Conservation (phyloP, 2,329 filamentous ascomycete species). For the Malbranchea zuffiana region DNA sequence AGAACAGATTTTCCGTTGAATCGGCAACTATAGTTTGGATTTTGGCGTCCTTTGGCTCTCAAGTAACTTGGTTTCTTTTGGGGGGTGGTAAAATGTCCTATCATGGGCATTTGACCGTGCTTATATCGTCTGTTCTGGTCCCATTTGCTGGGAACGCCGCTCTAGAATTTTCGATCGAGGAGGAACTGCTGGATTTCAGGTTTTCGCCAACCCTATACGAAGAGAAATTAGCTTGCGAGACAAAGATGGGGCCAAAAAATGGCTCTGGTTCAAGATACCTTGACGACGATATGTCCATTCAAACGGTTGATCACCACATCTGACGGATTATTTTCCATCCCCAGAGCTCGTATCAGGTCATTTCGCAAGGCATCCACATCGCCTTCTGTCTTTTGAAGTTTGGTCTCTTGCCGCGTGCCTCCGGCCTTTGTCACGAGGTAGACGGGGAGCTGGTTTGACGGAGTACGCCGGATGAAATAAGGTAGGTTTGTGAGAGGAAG, state of each 20-base stretch:
- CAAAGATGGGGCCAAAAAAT: not conserved
- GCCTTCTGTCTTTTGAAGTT: slow-evolving; percentile 70
- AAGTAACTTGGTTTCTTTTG: too few species aligned
- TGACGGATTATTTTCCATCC: slow-evolving; percentile 37
- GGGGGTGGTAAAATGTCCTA: too few species aligned
- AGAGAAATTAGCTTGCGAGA: not conserved
- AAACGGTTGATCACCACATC: slow-evolving; percentile 44
- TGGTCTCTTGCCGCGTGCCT: slow-evolving; percentile 62
- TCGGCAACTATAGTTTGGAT: too few species aligned
- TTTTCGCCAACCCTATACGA: slow-evolving; percentile 40
- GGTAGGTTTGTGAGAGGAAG: slow-evolving; percentile 38
- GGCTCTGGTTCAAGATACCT: slow-evolving; percentile 39
- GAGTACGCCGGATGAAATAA: slow-evolving; percentile 64
- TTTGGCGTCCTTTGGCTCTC: too few species aligned
- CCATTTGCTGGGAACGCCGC: too few species aligned
- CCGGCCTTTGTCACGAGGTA: slow-evolving; percentile 65
- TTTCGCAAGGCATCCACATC: slow-evolving; percentile 52
- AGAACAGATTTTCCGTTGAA: too few species aligned
- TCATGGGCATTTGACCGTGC: too few species aligned
- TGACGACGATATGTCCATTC: slow-evolving; percentile 65
- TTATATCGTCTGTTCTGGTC: too few species aligned
- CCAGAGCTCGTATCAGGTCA: slow-evolving; percentile 52
- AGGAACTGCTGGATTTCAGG: slow-evolving; percentile 40
- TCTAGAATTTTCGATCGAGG: slow-evolving; percentile 36
- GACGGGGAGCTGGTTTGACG: slow-evolving; percentile 59